These are phyloP conservation scores for Chytriomyces confervae DNA, from an alignment of 192 early-diverging fungal species.

Conservation along the genomic window DNA sequence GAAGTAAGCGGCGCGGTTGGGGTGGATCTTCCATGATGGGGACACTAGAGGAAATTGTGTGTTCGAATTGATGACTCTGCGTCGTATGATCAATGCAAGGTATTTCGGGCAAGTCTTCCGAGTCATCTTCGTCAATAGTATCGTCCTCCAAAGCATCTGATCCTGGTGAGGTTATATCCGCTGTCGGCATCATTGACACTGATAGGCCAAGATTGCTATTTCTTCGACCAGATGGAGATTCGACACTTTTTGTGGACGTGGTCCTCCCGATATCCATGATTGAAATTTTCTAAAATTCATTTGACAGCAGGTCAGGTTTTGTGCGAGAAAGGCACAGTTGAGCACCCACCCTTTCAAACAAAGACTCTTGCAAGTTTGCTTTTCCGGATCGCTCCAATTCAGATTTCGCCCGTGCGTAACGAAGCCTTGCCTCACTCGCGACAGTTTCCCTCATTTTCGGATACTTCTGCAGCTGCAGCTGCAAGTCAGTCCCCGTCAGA, in stretches of 20 bases:
- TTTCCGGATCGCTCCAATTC: constrained; percentile 51
- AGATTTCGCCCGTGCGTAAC: constrained; percentile 45
- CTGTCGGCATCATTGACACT: background rate
- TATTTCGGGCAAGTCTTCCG: constrained; percentile 12
- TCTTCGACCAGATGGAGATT: constrained; percentile 11
- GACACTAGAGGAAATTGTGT: too few species aligned
- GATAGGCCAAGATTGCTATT: constrained; percentile 5
- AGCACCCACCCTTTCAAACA: background rate
- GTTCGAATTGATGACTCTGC: too few species aligned
- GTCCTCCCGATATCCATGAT: constrained; percentile 12
- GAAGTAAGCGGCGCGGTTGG: background rate
- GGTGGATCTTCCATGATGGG: too few species aligned
- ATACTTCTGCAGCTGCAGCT: constrained; percentile 57
- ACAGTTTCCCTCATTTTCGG: constrained; percentile 69
- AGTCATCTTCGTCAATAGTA: constrained; percentile 24
- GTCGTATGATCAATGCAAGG: constrained; percentile 11
- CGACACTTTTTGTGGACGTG: background rate
- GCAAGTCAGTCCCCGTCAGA: constrained; percentile 67
- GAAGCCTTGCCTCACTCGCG: constrained; percentile 64
- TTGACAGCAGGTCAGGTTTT: too few species aligned
- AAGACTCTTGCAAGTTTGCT: background rate
- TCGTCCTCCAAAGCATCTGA: constrained; percentile 1
- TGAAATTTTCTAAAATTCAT: constrained; percentile 25
- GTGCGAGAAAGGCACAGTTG: background rate
- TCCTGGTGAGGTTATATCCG: background rate